Base-by-base conservation (phyloP, 1,284 basidiomycete genomes). In the Naganishia sp. region DNA sequence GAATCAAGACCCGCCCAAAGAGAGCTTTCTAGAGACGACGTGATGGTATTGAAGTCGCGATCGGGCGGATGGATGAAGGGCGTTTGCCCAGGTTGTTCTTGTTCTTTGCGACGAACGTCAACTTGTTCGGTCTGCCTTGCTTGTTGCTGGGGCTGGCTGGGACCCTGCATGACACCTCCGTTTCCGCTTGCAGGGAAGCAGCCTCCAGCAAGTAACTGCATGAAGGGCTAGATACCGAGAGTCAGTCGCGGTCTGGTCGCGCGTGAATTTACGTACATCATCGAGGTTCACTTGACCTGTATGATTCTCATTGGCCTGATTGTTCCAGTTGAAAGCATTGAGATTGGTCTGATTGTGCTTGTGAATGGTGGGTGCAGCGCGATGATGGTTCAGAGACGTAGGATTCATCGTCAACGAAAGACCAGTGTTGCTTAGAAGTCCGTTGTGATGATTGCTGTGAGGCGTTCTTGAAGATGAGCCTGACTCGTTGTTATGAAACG, bases 171-270 rank as follows among this genome's bases (percentile, higher is more conserved):
- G 35, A 9, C 35, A 39, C 13, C 35, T 39, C 35, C 35, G 35
- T 2, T 39, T 10, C 35, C 35, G 7, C 35, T 39, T 11, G 63
- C 10, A 2, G 54, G 45, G 32, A 50, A 65, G 55, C 53, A 52
- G 11, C 63, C 55, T 23, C 21, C 63, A n/a, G 63, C 47, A 13
- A 65, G 28, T 11, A 65, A 35, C 25, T 65, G 54, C 53, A 65
- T 56, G 11, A 65, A 39, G 9, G 63, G 63, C 63, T 65, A 35
- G 15, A 42, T 23, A 17, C 28, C 47, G 41, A 41, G 31, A 50
- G 23, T 6, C 35, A 35, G 18, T 18, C 28, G 35, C n/a, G 23
- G 11, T 23, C 11, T 9, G 39, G n/a, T 13, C 6, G 1, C 15
- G 23, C 2, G 35, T 32, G 13, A 18, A 28, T 13, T 10, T n/a